Conservation (phyloP, 2,329 filamentous ascomycete species). For the Exophiala spinifera region DNA sequence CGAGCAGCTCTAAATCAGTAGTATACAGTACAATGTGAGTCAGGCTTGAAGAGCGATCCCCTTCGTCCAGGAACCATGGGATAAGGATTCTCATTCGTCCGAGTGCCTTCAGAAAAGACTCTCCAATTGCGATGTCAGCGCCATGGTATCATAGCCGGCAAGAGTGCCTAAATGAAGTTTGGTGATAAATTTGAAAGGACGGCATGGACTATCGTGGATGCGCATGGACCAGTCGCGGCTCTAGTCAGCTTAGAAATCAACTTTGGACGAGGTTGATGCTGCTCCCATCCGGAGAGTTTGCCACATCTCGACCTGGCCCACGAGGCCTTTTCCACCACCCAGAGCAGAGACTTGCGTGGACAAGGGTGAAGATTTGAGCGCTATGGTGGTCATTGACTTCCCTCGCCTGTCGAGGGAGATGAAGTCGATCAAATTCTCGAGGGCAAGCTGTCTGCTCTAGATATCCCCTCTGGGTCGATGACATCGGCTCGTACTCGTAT, state of each 20-base stretch:
- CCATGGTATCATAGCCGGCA: slow-evolving; percentile 11
- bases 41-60: not conserved
- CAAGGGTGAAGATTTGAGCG: not conserved
- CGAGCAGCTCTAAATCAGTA: not conserved
- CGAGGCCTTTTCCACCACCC: slow-evolving; percentile 19
- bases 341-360: not conserved
- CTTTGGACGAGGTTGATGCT: slow-evolving; percentile 2
- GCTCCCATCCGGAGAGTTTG: not conserved
- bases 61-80: slow-evolving; percentile 1
- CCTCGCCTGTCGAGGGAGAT: no score
- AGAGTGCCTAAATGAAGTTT: slow-evolving; percentile 16
- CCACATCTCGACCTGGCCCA: slow-evolving; percentile 10
- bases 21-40: not conserved
- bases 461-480: no score
- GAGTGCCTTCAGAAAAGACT: not conserved
- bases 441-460: no score
- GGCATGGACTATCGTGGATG: slow-evolving; percentile 18
- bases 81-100: not conserved
- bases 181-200: slow-evolving; percentile 10
- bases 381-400: no score
- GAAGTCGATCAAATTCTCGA: no score
- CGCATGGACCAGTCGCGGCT: slow-evolving; percentile 24
- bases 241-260: slow-evolving; percentile 25
- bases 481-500: no score
- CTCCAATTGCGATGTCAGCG: slow-evolving; percentile 7